Conservation (phyloP, 352 stramenopile species). For the Peronosclerospora sorghi region DNA sequence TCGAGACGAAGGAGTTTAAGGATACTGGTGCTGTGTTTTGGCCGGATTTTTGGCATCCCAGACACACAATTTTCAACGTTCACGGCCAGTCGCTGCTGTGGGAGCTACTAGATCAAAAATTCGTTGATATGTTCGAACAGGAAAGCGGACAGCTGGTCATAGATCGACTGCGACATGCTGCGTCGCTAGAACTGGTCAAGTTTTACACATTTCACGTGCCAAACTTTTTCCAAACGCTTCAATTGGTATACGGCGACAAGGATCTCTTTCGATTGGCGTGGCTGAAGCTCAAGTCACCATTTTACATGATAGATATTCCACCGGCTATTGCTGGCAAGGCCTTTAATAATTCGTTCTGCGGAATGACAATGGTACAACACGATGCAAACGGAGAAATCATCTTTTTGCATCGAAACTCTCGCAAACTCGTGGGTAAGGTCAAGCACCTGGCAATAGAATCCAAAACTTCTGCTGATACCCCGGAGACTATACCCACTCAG, state of each 20-base stretch:
- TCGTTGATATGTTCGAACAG: constrained; percentile 61
- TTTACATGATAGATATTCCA: constrained; percentile 35
- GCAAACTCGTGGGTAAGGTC: constrained; percentile 21
- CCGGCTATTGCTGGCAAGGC: constrained; percentile 31
- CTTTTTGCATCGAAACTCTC: constrained; percentile 47
- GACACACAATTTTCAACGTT: constrained; percentile 53
- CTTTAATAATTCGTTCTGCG: constrained; percentile 35
- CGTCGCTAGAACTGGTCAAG: constrained; percentile 22
- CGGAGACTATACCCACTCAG: not conserved
- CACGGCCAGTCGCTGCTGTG: constrained; percentile 40
- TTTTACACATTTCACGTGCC: constrained; percentile 37
- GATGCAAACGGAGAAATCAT: constrained; percentile 23
- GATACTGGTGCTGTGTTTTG: constrained; percentile 50
- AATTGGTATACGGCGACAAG: constrained; percentile 43
- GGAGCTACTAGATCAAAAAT: constrained; percentile 32
- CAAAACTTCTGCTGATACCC: constrained; percentile 6
- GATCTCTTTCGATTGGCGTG: constrained; percentile 51
- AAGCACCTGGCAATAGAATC: not conserved
- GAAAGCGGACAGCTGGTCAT: constrained; percentile 54
- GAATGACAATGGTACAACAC: constrained; percentile 41
- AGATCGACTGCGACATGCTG: constrained; percentile 25
- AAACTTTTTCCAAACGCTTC: constrained; percentile 20
- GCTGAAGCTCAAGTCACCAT: constrained; percentile 34
- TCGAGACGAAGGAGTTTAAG: constrained; percentile 26
- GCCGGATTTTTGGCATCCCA: constrained; percentile 61